phyloP scores from a whole-genome alignment of 768 basidiomycete genomes.

The Coprinellus micaceus region DNA sequence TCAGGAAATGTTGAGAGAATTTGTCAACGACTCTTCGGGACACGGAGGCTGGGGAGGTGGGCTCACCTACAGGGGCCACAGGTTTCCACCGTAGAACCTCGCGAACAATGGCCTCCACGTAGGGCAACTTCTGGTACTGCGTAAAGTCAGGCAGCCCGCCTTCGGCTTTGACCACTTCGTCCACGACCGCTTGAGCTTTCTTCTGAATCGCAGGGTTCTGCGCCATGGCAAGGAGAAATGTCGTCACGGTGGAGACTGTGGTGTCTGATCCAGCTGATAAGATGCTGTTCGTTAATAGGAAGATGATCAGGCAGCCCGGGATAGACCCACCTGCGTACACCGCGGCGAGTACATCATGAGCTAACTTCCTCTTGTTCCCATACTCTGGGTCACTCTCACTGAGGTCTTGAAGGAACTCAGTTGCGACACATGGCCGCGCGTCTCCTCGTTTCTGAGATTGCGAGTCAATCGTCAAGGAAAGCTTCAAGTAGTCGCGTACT shows the following conservation, averaged over 20 bases:
- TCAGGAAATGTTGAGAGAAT: background rate
- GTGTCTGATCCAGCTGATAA: no score
- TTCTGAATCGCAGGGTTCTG: slow-evolving; percentile 9
- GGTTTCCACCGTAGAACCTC: slow-evolving; percentile 3
- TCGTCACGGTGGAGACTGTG: no score
- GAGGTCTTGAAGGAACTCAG: background rate
- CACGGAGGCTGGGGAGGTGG: background rate
- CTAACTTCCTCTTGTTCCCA: background rate
- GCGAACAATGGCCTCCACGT: slow-evolving; percentile 1
- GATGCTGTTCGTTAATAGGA: background rate
- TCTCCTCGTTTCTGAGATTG: background rate
- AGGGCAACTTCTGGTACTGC: background rate
- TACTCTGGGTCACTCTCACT: background rate
- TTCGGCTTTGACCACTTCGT: background rate
- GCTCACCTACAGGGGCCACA: background rate
- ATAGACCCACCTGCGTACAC: background rate
- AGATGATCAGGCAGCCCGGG: no score
- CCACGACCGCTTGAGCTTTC: slow-evolving; percentile 10
- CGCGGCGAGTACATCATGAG: background rate
- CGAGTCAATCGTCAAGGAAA: background rate
- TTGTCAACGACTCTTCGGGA: background rate
- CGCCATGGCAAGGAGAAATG: slow-evolving; percentile 7
- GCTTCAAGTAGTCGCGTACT: no score
- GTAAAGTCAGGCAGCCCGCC: slow-evolving; percentile 2
- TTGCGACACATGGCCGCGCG: background rate